A percentile compares a stretch with the other conserved stretches of the same genome.
Evolutionary conservation across 345 rosid genomes (phyloP).

Genomic region (Combretum micranthum): DNA sequence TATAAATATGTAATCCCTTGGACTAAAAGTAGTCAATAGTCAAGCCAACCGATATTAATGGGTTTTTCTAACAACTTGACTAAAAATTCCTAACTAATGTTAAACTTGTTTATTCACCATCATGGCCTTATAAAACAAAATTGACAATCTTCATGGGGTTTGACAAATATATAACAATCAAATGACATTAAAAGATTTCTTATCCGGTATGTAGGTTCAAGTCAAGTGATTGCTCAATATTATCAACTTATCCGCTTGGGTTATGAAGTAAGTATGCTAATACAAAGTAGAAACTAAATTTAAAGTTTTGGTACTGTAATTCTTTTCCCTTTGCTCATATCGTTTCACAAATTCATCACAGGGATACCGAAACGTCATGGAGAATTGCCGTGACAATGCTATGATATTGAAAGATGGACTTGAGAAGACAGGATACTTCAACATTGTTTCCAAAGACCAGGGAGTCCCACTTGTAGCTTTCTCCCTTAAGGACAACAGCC

Average conservation of each 20-base stretch:
- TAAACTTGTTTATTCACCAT: too few relatives aligned
- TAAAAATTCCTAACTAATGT: too few relatives aligned
- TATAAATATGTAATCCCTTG: too few relatives aligned
- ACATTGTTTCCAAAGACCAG: conserved; percentile 69
- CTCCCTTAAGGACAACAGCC: conserved; percentile 65
- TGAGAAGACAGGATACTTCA: conserved; percentile 62
- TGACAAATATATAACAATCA: too few relatives aligned
- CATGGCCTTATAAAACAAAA: too few relatives aligned
- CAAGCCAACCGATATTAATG: too few relatives aligned
- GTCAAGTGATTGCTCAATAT: conserved; percentile 82
- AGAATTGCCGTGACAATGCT: conserved; percentile 73
- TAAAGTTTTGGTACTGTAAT: not conserved
- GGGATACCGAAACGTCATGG: conserved; percentile 90
- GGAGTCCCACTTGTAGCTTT: conserved; percentile 92
- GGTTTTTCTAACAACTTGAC: too few relatives aligned
- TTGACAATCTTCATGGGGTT: too few relatives aligned
- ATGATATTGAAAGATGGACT: conserved; percentile 63
- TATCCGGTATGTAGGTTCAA: conserved; percentile 40
- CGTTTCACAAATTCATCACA: conserved; percentile 5
- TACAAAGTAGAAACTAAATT: not conserved
- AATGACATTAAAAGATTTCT: not conserved
- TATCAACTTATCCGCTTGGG: conserved; percentile 90
- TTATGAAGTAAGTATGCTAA: conserved; percentile 39
- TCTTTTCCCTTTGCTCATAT: not conserved
- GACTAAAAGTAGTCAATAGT: too few relatives aligned